phyloP scores from a whole-genome alignment of 495 filamentous ascomycete species.

The Penicillium bialowiezense region DNA sequence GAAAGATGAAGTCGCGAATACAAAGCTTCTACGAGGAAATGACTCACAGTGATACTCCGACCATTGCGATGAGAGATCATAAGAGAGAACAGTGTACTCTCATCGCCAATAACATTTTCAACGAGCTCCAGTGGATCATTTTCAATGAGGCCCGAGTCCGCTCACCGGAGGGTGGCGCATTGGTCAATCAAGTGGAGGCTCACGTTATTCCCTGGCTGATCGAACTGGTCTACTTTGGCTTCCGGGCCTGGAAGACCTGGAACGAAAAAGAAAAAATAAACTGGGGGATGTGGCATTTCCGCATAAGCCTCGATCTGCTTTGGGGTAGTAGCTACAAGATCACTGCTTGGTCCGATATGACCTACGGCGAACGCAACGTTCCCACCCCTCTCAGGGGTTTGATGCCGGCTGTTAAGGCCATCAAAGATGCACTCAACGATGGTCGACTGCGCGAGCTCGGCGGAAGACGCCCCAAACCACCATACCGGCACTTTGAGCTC shows the following conservation, averaged over 20 bases:
- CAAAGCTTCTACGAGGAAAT: not conserved
- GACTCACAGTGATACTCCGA: not conserved
- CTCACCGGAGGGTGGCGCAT: not conserved
- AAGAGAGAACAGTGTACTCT: not conserved
- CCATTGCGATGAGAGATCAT: not conserved
- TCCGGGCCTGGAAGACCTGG: slow-evolving; percentile 17
- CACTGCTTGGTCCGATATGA: not conserved
- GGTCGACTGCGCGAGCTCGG: not conserved
- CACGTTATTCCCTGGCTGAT: slow-evolving; percentile 22
- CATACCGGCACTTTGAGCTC: not conserved
- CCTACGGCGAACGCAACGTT: not conserved
- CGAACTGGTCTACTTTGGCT: slow-evolving; percentile 14
- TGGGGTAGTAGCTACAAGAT: slow-evolving; percentile 12
- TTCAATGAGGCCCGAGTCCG: slow-evolving; percentile 1
- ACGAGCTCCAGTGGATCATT: slow-evolving; percentile 1
- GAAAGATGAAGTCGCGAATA: not conserved
- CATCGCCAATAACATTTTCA: slow-evolving; percentile 4
- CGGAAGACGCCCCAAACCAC: not conserved
- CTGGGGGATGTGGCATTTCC: slow-evolving; percentile 3
- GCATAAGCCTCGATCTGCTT: slow-evolving; percentile 12
- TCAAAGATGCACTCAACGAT: slow-evolving; percentile 4
- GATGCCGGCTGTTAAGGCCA: not conserved
- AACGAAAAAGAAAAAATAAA: too few relatives aligned
- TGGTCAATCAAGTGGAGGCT: slow-evolving; percentile 22
- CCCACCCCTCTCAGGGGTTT: not conserved